A percentile compares a stretch with the other conserved stretches of the same genome.
These are phyloP conservation scores for Melaleuca quinquenervia DNA, from an alignment of 345 rosid genomes.

Conservation along the genomic window DNA sequence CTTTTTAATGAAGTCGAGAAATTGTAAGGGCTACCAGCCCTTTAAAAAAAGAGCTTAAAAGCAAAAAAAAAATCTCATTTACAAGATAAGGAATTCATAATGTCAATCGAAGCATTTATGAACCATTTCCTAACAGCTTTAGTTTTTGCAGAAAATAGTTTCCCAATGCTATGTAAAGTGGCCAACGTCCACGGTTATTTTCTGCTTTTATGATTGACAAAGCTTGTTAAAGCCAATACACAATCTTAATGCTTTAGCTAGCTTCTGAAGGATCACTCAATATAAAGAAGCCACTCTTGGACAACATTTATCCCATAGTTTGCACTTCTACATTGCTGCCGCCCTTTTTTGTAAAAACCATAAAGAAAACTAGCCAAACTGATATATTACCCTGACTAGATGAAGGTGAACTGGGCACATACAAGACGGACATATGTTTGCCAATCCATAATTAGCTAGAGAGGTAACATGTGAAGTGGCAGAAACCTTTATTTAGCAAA, in stretches of 20 bases:
- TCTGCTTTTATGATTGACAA: not conserved
- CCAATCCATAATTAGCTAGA: not conserved
- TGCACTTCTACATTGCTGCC: not conserved
- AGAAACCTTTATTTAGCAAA: not conserved
- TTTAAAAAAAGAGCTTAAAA: not conserved
- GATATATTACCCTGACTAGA: not conserved
- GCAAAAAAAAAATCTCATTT: not conserved
- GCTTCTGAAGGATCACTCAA: not conserved
- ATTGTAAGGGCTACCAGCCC: not conserved
- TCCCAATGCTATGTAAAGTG: not conserved
- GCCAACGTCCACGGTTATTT: not conserved
- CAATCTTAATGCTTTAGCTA: not conserved
- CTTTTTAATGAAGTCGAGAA: not conserved
- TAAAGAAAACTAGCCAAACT: not conserved
- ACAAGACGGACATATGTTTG: not conserved
- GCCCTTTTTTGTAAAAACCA: not conserved
- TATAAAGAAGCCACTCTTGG: not conserved
- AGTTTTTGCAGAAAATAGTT: not conserved
- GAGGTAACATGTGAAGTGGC: not conserved
- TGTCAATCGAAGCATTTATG: not conserved
- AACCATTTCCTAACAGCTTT: not conserved
- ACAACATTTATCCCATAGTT: not conserved
- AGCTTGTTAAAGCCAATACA: not conserved
- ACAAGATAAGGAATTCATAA: not conserved
- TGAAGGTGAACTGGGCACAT: not conserved